phyloP scores from a whole-genome alignment of 2,329 filamentous ascomycete genomes.

The Sporothrix protearum region DNA sequence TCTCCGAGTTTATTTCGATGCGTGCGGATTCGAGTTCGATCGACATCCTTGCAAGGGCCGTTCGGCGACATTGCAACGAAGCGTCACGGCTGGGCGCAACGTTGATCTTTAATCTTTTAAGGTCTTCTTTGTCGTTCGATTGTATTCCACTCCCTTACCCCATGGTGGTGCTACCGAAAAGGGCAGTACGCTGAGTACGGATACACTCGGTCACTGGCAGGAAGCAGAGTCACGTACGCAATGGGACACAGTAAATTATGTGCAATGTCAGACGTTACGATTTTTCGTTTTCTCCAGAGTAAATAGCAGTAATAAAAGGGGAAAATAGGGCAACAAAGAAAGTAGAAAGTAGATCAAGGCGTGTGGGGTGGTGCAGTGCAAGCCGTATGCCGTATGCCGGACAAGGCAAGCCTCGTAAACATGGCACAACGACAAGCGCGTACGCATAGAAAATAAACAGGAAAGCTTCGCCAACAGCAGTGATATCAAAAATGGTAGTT shows the following conservation, averaged over 20 bases:
- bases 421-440: too few species aligned
- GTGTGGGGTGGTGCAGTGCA: background rate
- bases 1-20: background rate
- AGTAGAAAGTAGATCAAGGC: slow-evolving; percentile 18
- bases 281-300: slow-evolving; percentile 19
- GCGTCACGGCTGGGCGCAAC: too few species aligned
- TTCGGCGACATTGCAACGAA: background rate
- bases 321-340: background rate
- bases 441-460: too few species aligned
- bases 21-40: background rate
- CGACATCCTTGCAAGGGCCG: background rate
- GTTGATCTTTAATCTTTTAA: background rate
- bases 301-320: slow-evolving; percentile 4
- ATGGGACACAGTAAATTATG: slow-evolving; percentile 16
- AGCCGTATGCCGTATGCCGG: background rate
- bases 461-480: slow-evolving; percentile 13
- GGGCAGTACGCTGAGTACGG: background rate
- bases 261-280: slow-evolving; percentile 29
- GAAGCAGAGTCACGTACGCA: background rate
- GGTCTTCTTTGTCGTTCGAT: background rate
- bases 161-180: background rate
- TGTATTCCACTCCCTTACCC: background rate
- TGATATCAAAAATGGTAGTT: slow-evolving; percentile 23
- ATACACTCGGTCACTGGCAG: background rate
- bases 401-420: slow-evolving; percentile 21